Evolutionary conservation across 2,329 filamentous ascomycete genomes (phyloP).

Genomic region (Cadophora gregata): DNA sequence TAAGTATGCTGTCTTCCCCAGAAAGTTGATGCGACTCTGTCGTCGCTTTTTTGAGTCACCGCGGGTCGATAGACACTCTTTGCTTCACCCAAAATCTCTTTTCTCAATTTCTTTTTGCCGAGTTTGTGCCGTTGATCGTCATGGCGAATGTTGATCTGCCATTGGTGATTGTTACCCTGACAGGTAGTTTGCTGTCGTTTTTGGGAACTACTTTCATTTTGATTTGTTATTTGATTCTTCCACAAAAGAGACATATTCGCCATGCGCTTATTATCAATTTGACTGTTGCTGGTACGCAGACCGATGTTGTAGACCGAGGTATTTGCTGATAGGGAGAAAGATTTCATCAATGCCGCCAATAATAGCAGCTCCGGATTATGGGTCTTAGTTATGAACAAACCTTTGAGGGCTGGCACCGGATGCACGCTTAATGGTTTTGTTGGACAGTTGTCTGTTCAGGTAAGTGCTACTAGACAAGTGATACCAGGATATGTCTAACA

Average conservation of each 20-base stretch:
- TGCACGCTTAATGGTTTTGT: slow-evolving; percentile 19
- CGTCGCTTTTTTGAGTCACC: background rate
- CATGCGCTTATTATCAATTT: slow-evolving; percentile 21
- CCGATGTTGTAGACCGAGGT: background rate
- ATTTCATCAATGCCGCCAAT: slow-evolving; percentile 19
- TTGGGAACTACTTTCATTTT: slow-evolving; percentile 15
- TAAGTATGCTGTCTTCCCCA: slow-evolving; percentile 11
- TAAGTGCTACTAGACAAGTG: background rate
- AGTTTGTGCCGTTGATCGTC: background rate
- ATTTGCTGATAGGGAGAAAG: background rate
- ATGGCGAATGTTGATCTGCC: slow-evolving; percentile 5
- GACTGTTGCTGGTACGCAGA: slow-evolving; percentile 20
- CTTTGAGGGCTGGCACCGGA: slow-evolving; percentile 12
- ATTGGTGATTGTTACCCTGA: slow-evolving; percentile 10
- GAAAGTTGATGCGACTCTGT: background rate
- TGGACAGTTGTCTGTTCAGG: slow-evolving; percentile 20
- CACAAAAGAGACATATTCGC: slow-evolving; percentile 22
- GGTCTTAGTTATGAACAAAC: slow-evolving; percentile 11
- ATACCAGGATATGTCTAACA: background rate
- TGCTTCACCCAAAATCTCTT: background rate
- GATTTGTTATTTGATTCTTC: slow-evolving; percentile 18
- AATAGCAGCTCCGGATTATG: slow-evolving; percentile 16
- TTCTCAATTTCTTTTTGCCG: background rate
- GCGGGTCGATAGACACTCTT: slow-evolving; percentile 1
- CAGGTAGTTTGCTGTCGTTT: slow-evolving; percentile 18